Evolutionary conservation across 2,329 filamentous ascomycete genomes (phyloP).

Genomic region (Arachnopeziza araneosa): DNA sequence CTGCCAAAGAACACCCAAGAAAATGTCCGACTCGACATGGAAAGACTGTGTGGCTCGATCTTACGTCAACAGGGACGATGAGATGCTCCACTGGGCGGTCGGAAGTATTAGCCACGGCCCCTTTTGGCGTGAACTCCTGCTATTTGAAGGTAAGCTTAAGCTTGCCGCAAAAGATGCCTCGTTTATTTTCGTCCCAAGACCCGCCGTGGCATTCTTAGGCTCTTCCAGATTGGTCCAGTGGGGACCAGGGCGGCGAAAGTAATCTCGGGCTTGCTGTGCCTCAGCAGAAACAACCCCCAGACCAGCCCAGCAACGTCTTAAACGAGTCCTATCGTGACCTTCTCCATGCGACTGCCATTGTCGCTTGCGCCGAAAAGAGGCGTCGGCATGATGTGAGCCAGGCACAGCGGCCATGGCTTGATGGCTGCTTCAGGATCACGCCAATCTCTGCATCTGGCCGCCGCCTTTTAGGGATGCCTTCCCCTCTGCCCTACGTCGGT

Average conservation of each 20-base stretch:
- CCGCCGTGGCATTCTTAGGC: not conserved
- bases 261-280: not conserved
- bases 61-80: not conserved
- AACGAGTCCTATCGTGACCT: not conserved
- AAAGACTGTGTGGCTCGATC: not conserved
- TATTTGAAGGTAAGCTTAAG: not conserved
- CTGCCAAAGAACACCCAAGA: not conserved
- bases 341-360: not conserved
- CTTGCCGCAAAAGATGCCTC: not conserved
- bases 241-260: not conserved
- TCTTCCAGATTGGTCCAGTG: not conserved
- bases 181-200: not conserved
- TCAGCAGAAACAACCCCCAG: not conserved
- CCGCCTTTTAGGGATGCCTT: slow-evolving; percentile 18
- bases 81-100: not conserved
- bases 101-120: not conserved
- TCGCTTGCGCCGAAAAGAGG: not conserved
- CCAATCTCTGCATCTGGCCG: slow-evolving; percentile 5
- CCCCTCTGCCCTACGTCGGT: slow-evolving; percentile 6
- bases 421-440: slow-evolving; percentile 1
- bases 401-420: slow-evolving; percentile 2
- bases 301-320: not conserved
- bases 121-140: not conserved
- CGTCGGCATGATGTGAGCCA: slow-evolving; percentile 2
- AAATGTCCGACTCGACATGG: not conserved